A percentile compares a stretch with the other conserved stretches of the same genome.
These are phyloP conservation scores for Solanum clarkiae DNA, from an alignment of 257 asterid genomes.

Conservation along the genomic window DNA sequence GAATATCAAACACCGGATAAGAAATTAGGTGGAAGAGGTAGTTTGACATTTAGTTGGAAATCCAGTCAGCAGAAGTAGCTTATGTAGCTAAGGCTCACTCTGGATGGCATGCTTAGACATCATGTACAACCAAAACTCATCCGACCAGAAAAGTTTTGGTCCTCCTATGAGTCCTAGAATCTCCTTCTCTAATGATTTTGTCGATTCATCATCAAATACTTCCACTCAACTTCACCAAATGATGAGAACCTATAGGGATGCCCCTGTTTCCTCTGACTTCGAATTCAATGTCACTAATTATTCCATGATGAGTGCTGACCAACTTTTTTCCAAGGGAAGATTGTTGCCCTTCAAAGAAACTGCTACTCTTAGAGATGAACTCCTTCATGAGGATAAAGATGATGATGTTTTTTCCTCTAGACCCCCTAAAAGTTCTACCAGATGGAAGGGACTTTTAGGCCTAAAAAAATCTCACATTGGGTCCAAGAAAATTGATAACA, in stretches of 20 bases:
- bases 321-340: slow-evolving; percentile 69
- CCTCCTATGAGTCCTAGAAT: slow-evolving; percentile 71
- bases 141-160: slow-evolving; percentile 13
- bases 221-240: slow-evolving; percentile 8
- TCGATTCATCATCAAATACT: slow-evolving; percentile 16
- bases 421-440: slow-evolving; percentile 74
- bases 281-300: slow-evolving; percentile 65
- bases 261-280: slow-evolving; percentile 81
- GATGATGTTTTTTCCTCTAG: slow-evolving; percentile 15
- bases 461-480: slow-evolving; percentile 67
- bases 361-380: slow-evolving; percentile 71
- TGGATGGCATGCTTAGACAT: slow-evolving; percentile 51
- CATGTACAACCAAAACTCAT: slow-evolving; percentile 45
- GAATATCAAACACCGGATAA: no score
- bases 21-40: not conserved
- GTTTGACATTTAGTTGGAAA: not conserved
- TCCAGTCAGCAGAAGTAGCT: not conserved
- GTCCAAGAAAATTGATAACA: slow-evolving; percentile 46
- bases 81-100: not conserved
- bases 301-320: slow-evolving; percentile 83
- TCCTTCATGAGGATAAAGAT: slow-evolving; percentile 26
- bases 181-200: slow-evolving; percentile 84
- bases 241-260: slow-evolving; percentile 35
- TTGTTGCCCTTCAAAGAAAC: slow-evolving; percentile 57
- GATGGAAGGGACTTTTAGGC: slow-evolving; percentile 85